Evolutionary conservation across 352 stramenopile species (phyloP).

Genomic region (Globisporangium cystogenes): DNA sequence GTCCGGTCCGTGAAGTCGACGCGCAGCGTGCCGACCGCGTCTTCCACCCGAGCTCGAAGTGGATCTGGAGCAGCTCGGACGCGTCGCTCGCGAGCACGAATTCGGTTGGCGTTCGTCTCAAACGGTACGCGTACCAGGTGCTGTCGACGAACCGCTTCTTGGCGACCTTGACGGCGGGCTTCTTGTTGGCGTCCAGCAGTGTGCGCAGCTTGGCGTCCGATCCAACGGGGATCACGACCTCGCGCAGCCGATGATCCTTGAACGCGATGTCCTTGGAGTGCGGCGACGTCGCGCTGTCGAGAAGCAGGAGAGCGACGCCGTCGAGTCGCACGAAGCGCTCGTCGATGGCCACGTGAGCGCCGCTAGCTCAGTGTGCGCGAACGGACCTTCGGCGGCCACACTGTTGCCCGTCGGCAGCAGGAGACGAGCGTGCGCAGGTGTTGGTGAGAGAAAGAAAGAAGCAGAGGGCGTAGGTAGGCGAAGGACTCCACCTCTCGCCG

Average conservation of each 20-base stretch:
- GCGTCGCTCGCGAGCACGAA: no score
- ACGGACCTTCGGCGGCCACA: no score
- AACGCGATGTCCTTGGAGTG: constrained; percentile 5
- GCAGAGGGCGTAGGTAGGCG: no score
- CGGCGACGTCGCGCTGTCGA: neutral
- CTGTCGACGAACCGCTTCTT: neutral
- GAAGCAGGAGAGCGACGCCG: neutral
- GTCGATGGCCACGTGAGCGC: neutral
- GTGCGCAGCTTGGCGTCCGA: neutral
- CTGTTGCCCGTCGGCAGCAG: no score
- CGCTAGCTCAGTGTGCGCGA: neutral
- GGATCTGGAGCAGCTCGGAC: constrained; percentile 3
- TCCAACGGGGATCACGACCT: neutral
- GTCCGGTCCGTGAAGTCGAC: constrained; percentile 7
- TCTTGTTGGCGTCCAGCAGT: constrained; percentile 2
- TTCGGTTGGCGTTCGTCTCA: neutral
- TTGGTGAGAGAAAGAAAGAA: no score
- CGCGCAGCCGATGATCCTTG: neutral
- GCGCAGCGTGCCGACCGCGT: neutral
- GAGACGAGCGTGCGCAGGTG: no score
- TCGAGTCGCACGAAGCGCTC: neutral
- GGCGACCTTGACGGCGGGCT: neutral
- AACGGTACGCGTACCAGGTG: constrained; percentile 1
- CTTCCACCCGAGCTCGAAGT: neutral
- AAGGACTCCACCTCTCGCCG: no score